Evolutionary conservation across 192 early-diverging fungal species (phyloP).

Genomic region (Backusella liffmaniae): DNA sequence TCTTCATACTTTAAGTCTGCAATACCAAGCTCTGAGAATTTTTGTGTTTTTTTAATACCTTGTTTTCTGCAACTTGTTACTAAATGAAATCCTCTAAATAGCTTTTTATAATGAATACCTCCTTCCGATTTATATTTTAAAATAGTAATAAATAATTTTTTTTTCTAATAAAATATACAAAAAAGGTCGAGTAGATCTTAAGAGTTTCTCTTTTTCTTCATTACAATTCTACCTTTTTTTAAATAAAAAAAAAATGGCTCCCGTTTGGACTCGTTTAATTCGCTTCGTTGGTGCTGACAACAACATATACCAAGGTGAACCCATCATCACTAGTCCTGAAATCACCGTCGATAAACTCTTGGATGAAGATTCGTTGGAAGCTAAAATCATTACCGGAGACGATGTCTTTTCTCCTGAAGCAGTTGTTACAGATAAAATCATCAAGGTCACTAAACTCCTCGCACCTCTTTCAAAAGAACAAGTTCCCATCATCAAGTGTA

Average conservation of each 20-base stretch:
- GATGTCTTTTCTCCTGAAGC: conserved; percentile 37
- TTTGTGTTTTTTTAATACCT: conserved; percentile 1
- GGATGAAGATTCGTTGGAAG: conserved; percentile 10
- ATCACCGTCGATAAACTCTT: conserved; percentile 12
- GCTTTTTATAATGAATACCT: background rate
- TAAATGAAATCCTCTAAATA: background rate
- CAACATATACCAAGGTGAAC: conserved; percentile 50
- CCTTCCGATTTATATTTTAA: background rate
- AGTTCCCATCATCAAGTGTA: conserved; percentile 44
- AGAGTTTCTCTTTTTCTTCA: background rate
- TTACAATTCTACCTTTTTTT: background rate
- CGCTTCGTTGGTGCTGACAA: conserved; percentile 51
- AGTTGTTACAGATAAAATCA: conserved; percentile 39
- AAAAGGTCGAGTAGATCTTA: background rate
- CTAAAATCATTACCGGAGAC: conserved; percentile 50
- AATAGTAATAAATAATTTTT: conserved; percentile 5
- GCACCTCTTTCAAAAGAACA: conserved; percentile 9
- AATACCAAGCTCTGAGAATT: background rate
- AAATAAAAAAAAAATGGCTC: background rate
- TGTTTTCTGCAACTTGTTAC: background rate
- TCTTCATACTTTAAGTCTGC: background rate
- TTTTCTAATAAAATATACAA: conserved; percentile 4
- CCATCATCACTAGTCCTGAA: conserved; percentile 20
- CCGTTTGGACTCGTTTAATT: conserved; percentile 8
- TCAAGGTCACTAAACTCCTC: conserved; percentile 32